Conservation (phyloP, 2,329 filamentous ascomycete genomes). For the Colletotrichum agaves region DNA sequence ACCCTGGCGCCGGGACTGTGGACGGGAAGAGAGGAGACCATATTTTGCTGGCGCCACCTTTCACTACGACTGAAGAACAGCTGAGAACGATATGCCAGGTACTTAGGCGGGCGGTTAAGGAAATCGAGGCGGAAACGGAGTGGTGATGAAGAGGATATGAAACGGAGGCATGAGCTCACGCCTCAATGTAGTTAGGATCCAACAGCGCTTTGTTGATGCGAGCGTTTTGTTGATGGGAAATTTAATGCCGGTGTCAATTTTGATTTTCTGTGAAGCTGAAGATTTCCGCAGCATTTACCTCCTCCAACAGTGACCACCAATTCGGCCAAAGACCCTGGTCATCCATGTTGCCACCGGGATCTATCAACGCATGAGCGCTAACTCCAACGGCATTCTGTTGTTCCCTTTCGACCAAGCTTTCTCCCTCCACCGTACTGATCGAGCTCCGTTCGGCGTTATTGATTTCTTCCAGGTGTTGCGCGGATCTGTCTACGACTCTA, state of each 20-base stretch:
- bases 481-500: conserved; percentile 45
- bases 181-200: not conserved
- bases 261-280: not conserved
- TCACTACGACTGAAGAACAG: conserved; percentile 61
- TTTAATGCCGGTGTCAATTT: no score
- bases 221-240: no score
- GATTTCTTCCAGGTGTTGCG: conserved; percentile 46
- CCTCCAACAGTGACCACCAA: conserved; percentile 38
- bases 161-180: not conserved
- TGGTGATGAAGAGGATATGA: not conserved
- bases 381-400: not conserved
- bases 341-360: conserved; percentile 20
- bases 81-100: conserved; percentile 12
- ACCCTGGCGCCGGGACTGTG: conserved; percentile 70
- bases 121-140: conserved; percentile 19
- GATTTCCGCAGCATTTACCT: conserved; percentile 29
- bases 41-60: conserved; percentile 75
- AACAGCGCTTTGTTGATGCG: not conserved
- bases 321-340: conserved; percentile 37
- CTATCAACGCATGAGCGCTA: not conserved
- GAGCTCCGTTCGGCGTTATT: conserved; percentile 40
- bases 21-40: conserved; percentile 74
- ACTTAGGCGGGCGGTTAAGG: conserved; percentile 21
- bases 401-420: not conserved
- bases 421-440: not conserved